phyloP scores from a whole-genome alignment of 305 asterid genomes.

The Lippia alba region DNA sequence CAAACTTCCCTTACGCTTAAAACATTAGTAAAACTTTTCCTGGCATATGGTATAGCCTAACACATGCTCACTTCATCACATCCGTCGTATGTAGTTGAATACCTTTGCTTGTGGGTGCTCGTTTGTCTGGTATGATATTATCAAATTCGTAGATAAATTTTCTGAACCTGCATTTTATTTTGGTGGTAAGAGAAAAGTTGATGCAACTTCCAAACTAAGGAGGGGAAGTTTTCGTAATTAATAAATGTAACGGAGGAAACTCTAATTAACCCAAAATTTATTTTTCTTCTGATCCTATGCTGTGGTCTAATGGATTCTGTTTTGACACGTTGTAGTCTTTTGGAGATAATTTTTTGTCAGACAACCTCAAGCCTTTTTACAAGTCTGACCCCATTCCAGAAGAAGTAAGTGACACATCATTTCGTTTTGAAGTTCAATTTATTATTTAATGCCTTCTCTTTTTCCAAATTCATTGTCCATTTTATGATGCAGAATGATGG shows the following conservation, averaged over 20 bases:
- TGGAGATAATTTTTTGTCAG: conserved; percentile 76
- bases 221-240: neutral
- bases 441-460: conserved; percentile 12
- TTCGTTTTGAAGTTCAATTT: conserved; percentile 2
- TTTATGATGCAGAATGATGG: conserved; percentile 71
- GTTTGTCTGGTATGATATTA: no score
- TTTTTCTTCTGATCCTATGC: neutral
- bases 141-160: no score
- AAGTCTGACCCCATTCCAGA: conserved; percentile 94
- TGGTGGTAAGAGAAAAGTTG: neutral
- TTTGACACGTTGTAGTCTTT: conserved; percentile 56
- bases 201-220: neutral
- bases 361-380: conserved; percentile 85
- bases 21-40: no score
- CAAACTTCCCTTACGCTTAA: no score
- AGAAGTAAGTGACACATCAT: conserved; percentile 46
- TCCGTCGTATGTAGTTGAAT: no score
- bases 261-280: neutral
- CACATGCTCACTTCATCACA: no score
- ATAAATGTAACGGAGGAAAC: neutral
- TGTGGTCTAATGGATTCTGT: conserved; percentile 29
- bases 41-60: no score
- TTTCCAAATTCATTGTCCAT: conserved; percentile 12
- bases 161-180: no score
- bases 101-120: no score